Percentiles rank a stretch among this genome's conserved stretches.
These are phyloP conservation scores for Linaria vulgaris DNA, from an alignment of 257 asterid species.

Conservation along the genomic window DNA sequence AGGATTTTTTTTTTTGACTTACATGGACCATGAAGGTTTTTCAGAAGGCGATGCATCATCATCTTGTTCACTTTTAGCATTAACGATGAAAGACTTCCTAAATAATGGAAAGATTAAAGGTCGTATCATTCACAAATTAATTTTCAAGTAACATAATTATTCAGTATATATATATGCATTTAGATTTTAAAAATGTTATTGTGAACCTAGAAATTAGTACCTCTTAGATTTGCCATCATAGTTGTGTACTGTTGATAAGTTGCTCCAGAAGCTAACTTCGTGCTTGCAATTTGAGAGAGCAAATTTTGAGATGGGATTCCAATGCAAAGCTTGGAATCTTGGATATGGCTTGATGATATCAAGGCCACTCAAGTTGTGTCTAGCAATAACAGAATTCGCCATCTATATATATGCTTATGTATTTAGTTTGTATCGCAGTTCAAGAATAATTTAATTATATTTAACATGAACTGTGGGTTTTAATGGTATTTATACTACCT, in stretches of 20 bases:
- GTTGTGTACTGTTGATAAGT: constrained; percentile 11
- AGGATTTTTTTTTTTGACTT: too few relatives aligned
- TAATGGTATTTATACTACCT: too few relatives aligned
- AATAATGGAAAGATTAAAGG: too few relatives aligned
- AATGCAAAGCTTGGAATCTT: constrained; percentile 24
- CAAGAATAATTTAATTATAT: too few relatives aligned
- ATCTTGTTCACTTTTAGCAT: constrained; percentile 41
- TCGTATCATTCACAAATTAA: too few relatives aligned
- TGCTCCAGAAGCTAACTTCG: constrained; percentile 15
- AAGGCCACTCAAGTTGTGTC: not conserved
- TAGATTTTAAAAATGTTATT: not conserved
- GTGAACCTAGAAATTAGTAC: not conserved
- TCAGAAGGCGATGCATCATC: constrained; percentile 53
- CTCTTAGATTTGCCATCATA: constrained; percentile 4
- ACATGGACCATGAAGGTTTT: constrained; percentile 54
- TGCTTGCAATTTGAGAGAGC: constrained; percentile 26
- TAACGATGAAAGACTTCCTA: constrained; percentile 37
- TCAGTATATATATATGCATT: too few relatives aligned
- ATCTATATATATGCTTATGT: constrained; percentile 23
- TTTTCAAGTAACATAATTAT: too few relatives aligned
- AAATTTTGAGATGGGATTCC: constrained; percentile 41
- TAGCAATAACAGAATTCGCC: constrained; percentile 25
- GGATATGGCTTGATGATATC: constrained; percentile 14
- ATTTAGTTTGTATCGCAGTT: not conserved
- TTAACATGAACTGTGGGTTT: too few relatives aligned